Percentiles rank a stretch among this genome's conserved stretches.
Evolutionary conservation across 768 basidiomycete species (phyloP).

Genomic region (Cantharellus anzutake): DNA sequence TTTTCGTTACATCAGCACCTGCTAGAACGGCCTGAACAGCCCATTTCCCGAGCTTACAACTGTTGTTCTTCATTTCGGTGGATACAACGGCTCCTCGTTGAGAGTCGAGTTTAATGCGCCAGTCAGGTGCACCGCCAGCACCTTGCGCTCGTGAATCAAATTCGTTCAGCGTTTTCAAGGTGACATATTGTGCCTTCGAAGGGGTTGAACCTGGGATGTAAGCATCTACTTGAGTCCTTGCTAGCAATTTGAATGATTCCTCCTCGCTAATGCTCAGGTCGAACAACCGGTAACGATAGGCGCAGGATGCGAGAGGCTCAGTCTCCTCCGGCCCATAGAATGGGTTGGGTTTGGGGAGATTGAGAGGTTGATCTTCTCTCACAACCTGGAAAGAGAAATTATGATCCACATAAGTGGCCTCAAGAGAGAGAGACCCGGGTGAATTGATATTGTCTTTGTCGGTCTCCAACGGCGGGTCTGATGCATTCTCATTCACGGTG

Average conservation of each 20-base stretch:
- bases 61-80: conserved; percentile 99
- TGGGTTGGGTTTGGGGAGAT: conserved; percentile 78
- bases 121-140: conserved; percentile 92
- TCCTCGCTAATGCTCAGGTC: conserved; percentile 82
- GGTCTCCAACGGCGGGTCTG: conserved; percentile 44
- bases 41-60: conserved; percentile 94
- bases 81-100: conserved; percentile 96
- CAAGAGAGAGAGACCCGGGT: conserved; percentile 80
- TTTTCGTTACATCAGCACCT: conserved; percentile 91
- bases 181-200: conserved; percentile 57
- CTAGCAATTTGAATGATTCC: conserved; percentile 64
- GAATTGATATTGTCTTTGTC: conserved; percentile 81
- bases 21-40: conserved; percentile 88
- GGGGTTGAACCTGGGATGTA: conserved; percentile 42
- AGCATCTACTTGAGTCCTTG: conserved; percentile 93
- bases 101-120: conserved; percentile 91
- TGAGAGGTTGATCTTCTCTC: conserved; percentile 44
- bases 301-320: conserved; percentile 87
- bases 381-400: conserved; percentile 97
- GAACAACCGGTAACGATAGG: conserved; percentile 90
- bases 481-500: conserved; percentile 96
- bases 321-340: conserved; percentile 91
- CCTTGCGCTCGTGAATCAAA: conserved; percentile 84
- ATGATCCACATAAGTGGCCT: conserved; percentile 98
- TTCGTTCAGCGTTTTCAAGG: conserved; percentile 90